These are phyloP conservation scores for Gnomoniopsis sp. DNA, from an alignment of 2,329 filamentous ascomycete species.

Conservation along the genomic window DNA sequence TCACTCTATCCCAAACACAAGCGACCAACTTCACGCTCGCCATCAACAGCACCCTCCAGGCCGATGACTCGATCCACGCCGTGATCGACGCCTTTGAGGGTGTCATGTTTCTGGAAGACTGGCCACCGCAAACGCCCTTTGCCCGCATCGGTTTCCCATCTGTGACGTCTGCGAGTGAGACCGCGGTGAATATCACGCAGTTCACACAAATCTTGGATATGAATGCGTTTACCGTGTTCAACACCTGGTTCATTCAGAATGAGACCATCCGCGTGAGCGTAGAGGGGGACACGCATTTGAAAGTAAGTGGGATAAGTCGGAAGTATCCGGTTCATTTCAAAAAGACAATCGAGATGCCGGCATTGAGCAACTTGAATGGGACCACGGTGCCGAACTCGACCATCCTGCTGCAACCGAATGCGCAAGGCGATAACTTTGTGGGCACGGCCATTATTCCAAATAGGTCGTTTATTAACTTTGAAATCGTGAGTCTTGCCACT, in stretches of 20 bases:
- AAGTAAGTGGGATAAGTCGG: slow-evolving; percentile 45
- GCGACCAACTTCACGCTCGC: slow-evolving; percentile 44
- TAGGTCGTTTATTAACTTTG: slow-evolving; percentile 58
- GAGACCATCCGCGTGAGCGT: slow-evolving; percentile 49
- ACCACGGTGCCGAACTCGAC: slow-evolving; percentile 48
- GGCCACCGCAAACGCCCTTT: slow-evolving; percentile 44
- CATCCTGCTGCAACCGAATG: slow-evolving; percentile 38
- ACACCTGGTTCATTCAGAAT: slow-evolving; percentile 49
- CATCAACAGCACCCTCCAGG: slow-evolving; percentile 54
- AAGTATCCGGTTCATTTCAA: slow-evolving; percentile 51
- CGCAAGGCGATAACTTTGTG: slow-evolving; percentile 56
- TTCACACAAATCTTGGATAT: slow-evolving; percentile 42
- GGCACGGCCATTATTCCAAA: slow-evolving; percentile 61
- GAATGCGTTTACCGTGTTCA: slow-evolving; percentile 51
- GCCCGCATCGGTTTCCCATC: slow-evolving; percentile 48
- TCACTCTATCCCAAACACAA: slow-evolving; percentile 46
- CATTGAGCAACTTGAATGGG: slow-evolving; percentile 54
- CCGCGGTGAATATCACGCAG: slow-evolving; percentile 52
- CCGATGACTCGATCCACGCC: slow-evolving; percentile 50
- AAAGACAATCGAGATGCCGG: slow-evolving; percentile 50
- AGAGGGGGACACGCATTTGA: slow-evolving; percentile 48
- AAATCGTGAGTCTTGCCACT: slow-evolving; percentile 48
- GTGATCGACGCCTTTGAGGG: slow-evolving; percentile 48
- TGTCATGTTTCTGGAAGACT: slow-evolving; percentile 53
- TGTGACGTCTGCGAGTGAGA: slow-evolving; percentile 44